Base-by-base conservation (phyloP, 495 filamentous ascomycete genomes). In the Neurospora africana region DNA sequence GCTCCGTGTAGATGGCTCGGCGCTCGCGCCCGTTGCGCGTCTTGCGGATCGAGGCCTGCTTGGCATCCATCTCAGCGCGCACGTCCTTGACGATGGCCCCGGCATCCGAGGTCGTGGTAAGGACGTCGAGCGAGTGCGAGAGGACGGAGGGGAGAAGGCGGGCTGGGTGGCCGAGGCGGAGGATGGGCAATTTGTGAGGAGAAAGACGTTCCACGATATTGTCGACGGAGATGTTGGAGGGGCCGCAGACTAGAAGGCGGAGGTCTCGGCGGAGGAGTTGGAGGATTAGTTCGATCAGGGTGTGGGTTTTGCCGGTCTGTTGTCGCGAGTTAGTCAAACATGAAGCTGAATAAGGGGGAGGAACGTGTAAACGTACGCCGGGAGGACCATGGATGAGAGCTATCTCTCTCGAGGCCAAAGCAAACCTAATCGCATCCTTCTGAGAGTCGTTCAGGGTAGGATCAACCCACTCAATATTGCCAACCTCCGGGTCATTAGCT, bases 191-290 rank as follows among this genome's bases (percentile, higher is more conserved):
- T 74, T 91, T 91, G 73, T 92, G 91, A 0, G 92, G 89, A 0
- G 93, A 86, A 1, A 98, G 87, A 11, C 96, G 88, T 81, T 98
- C 95, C n/a, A 97, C 94, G 72, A 99, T 98, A 77, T 99, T 99
- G 83, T 99, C 95, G 2, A 98, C 95, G 0, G 92, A 94, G 69
- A 99, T 93, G 78, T 99, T 99, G 11, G 92, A 96, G 0, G 95
- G 95, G 0, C 95, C 95, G 78, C 95, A 99, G 23, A 99, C 94
- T 4, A 99, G 87, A 19, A 98, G 82, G 2, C 93, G 88, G 53
- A 88, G 86, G 17, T 90, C 88, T 6, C 86, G 87, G 72, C 82
- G 89, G 37, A 95, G 83, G 74, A 98, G 82, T 75, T 99, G 95
- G 37, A 95, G 85, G 71, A 98, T 96, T 23, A 98, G 84, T 78